A percentile compares a stretch with the other conserved stretches of the same genome.
Conservation (phyloP, 768 basidiomycete species). For the Calocera viscosa region DNA sequence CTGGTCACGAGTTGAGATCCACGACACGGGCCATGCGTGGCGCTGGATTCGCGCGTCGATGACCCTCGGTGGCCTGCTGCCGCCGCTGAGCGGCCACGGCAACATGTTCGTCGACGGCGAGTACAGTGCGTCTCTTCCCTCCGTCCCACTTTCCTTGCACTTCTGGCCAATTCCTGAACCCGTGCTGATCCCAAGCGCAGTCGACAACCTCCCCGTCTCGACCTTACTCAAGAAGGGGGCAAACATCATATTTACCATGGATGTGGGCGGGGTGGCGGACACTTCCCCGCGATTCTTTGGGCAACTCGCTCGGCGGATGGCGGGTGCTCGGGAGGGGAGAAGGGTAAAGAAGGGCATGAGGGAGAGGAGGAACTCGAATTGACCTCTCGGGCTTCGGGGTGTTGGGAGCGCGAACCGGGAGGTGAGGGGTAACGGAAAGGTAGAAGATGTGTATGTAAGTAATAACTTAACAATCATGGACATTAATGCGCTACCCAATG, state of each 20-base stretch:
- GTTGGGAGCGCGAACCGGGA: too few species aligned
- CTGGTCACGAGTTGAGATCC: constrained; percentile 91
- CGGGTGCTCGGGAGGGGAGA: constrained; percentile 55
- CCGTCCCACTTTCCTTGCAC: too few species aligned
- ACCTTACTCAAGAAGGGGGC: constrained; percentile 90
- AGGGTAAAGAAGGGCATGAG: constrained; percentile 61
- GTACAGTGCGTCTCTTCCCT: constrained; percentile 48
- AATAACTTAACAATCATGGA: not conserved
- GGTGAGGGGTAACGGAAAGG: too few species aligned
- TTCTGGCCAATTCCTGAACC: too few species aligned
- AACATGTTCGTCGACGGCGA: constrained; percentile 84
- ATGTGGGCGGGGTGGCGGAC: constrained; percentile 91
- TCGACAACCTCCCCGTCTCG: constrained; percentile 81
- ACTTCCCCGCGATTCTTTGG: constrained; percentile 89
- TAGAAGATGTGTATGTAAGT: too few species aligned
- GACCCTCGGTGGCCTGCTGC: too few species aligned
- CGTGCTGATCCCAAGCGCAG: constrained; percentile 34
- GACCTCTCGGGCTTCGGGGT: too few species aligned
- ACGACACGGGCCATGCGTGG: constrained; percentile 99
- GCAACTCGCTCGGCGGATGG: constrained; percentile 91
- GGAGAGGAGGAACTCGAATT: constrained; percentile 63
- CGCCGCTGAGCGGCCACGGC: constrained; percentile 89
- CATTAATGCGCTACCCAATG: not conserved
- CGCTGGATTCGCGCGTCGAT: constrained; percentile 89
- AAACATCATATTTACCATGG: constrained; percentile 77